phyloP scores from a whole-genome alignment of 495 filamentous ascomycete species.

The Penicillium silybi region DNA sequence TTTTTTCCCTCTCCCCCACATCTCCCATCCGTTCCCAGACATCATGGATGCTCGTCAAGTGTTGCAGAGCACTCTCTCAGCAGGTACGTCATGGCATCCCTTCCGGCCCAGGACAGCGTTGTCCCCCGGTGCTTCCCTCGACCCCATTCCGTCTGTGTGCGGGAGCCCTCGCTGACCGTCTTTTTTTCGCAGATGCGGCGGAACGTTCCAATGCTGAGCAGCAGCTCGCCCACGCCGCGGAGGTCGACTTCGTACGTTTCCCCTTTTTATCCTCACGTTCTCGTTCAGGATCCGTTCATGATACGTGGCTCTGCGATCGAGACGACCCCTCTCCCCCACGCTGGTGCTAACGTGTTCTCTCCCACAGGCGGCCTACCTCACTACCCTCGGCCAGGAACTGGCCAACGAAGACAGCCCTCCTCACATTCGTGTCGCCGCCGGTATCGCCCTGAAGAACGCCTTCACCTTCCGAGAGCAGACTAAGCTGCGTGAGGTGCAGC shows the following conservation, averaged over 20 bases:
- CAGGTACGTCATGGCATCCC: conserved; percentile 56
- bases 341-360: conserved; percentile 9
- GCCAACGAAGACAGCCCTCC: conserved; percentile 82
- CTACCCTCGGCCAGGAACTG: conserved; percentile 84
- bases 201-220: conserved; percentile 88
- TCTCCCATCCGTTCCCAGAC: conserved; percentile 26
- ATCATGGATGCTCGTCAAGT: conserved; percentile 79
- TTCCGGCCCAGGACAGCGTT: neutral
- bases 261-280: conserved; percentile 3
- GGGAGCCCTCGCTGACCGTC: conserved; percentile 17
- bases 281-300: neutral
- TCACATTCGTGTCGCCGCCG: conserved; percentile 85
- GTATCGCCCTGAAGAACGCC: conserved; percentile 95
- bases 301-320: neutral
- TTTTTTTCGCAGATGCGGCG: conserved; percentile 66
- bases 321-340: neutral
- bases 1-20: conserved; percentile 28
- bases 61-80: conserved; percentile 85
- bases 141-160: neutral
- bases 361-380: conserved; percentile 77
- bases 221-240: conserved; percentile 87
- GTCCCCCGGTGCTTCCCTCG: conserved; percentile 13
- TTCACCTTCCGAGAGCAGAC: conserved; percentile 87
- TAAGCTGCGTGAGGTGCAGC: conserved; percentile 80
- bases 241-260: conserved; percentile 85